Conservation (phyloP, 164 flowering plant genomes). For the Annona cherimola region DNA sequence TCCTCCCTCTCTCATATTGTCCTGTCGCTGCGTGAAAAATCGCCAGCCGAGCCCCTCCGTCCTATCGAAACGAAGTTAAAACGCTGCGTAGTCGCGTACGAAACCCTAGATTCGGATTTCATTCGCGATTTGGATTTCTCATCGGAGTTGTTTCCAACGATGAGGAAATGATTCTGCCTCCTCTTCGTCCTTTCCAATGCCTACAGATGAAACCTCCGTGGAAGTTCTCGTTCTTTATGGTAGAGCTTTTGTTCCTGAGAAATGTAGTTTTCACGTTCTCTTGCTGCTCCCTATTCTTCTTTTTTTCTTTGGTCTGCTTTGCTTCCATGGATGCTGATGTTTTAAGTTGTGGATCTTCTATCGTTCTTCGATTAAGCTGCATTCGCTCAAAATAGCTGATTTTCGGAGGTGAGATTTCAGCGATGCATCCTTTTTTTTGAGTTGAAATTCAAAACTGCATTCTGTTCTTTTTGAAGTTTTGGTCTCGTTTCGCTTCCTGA, state of each 20-base stretch:
- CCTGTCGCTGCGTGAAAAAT: constrained; percentile 13
- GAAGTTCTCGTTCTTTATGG: constrained; percentile 20
- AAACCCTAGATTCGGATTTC: background rate
- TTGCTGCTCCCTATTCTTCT: background rate
- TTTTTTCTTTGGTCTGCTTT: no score
- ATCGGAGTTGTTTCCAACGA: background rate
- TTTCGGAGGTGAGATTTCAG: background rate
- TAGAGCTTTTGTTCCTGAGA: constrained; percentile 12
- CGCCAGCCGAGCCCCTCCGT: constrained; percentile 3
- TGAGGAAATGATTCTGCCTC: background rate
- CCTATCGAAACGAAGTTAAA: constrained; percentile 4
- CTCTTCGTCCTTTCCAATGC: constrained; percentile 1
- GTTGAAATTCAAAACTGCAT: background rate
- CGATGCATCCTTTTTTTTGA: background rate
- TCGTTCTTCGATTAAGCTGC: no score
- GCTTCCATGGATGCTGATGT: no score
- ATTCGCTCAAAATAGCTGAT: no score
- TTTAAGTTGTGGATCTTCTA: no score
- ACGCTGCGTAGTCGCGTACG: no score
- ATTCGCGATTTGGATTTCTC: background rate
- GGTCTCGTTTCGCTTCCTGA: background rate
- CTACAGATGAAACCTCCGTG: constrained; percentile 33
- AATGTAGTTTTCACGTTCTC: background rate
- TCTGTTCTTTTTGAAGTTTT: background rate
- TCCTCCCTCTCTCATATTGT: constrained; percentile 10